Percentiles rank a stretch among this genome's conserved stretches.
phyloP scores from a whole-genome alignment of 495 filamentous ascomycete genomes.

The Aspergillus avenaceus region DNA sequence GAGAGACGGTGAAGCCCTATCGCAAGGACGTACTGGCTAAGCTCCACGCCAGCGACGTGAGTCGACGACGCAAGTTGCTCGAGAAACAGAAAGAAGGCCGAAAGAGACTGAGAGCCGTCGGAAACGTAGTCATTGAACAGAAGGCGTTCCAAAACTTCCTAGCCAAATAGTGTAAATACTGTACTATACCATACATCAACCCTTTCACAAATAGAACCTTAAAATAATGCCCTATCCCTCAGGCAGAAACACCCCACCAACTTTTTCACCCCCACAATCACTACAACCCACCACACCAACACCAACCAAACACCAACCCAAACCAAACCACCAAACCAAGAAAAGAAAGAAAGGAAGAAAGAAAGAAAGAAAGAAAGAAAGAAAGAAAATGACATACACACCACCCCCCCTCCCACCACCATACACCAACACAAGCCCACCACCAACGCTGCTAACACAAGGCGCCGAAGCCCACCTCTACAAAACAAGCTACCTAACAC shows the following conservation, averaged over 20 bases:
- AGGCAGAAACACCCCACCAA: neutral
- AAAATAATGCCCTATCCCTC: neutral
- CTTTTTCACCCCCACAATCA: neutral
- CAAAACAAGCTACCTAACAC: constrained; percentile 73
- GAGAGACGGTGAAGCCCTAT: constrained; percentile 95
- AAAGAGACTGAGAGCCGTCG: constrained; percentile 70
- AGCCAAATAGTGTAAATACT: constrained; percentile 59
- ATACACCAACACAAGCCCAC: constrained; percentile 55
- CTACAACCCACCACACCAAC: neutral
- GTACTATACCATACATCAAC: too few relatives aligned
- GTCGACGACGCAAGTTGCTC: constrained; percentile 75
- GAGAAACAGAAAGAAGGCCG: constrained; percentile 97
- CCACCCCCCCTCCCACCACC: constrained; percentile 58
- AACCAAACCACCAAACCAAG: neutral
- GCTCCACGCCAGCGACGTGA: constrained; percentile 86
- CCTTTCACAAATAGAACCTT: too few relatives aligned
- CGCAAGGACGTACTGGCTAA: constrained; percentile 92
- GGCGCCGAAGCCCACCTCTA: constrained; percentile 95
- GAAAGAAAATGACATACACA: constrained; percentile 15
- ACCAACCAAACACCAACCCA: neutral
- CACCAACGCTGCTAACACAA: constrained; percentile 68
- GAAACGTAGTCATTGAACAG: constrained; percentile 87
- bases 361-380: neutral
- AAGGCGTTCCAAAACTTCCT: constrained; percentile 91
- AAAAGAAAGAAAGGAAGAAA: neutral